Evolutionary conservation across 78 protist species (phyloP).

Genomic region (Dictyostelium capitatum): DNA sequence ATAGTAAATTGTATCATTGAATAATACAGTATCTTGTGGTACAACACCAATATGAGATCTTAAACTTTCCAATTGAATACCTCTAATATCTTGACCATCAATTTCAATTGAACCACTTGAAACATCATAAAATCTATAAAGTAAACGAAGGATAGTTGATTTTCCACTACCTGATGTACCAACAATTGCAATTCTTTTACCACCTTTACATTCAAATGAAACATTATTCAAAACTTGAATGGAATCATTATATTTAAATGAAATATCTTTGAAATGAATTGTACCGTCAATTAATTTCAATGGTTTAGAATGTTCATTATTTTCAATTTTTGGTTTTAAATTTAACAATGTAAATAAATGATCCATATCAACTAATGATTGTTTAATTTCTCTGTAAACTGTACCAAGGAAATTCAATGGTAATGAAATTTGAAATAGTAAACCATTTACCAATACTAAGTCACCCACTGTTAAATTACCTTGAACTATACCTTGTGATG

Average conservation of each 20-base stretch:
- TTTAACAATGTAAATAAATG: constrained; percentile 83
- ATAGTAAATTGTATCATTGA: constrained; percentile 91
- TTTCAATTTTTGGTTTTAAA: constrained; percentile 58
- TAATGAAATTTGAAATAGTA: constrained; percentile 93
- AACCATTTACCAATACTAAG: constrained; percentile 91
- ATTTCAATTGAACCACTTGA: constrained; percentile 87
- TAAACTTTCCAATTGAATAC: constrained; percentile 66
- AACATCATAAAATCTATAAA: constrained; percentile 92
- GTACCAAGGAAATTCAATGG: constrained; percentile 96
- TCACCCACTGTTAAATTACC: constrained; percentile 92
- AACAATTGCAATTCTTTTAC: constrained; percentile 91
- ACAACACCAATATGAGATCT: constrained; percentile 89
- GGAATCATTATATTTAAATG: constrained; percentile 83
- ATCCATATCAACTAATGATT: constrained; percentile 92
- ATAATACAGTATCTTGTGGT: constrained; percentile 95
- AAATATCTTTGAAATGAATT: constrained; percentile 86
- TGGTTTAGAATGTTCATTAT: constrained; percentile 49
- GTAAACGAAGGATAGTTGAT: constrained; percentile 88
- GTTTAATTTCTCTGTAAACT: constrained; percentile 92
- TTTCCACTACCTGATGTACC: constrained; percentile 97
- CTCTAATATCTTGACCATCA: constrained; percentile 91
- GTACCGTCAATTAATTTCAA: constrained; percentile 48
- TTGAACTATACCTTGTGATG: constrained; percentile 72
- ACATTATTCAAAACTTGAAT: constrained; percentile 71
- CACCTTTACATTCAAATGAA: constrained; percentile 87